Conservation (phyloP, 2,329 filamentous ascomycete genomes). For the Alternaria burnsii region DNA sequence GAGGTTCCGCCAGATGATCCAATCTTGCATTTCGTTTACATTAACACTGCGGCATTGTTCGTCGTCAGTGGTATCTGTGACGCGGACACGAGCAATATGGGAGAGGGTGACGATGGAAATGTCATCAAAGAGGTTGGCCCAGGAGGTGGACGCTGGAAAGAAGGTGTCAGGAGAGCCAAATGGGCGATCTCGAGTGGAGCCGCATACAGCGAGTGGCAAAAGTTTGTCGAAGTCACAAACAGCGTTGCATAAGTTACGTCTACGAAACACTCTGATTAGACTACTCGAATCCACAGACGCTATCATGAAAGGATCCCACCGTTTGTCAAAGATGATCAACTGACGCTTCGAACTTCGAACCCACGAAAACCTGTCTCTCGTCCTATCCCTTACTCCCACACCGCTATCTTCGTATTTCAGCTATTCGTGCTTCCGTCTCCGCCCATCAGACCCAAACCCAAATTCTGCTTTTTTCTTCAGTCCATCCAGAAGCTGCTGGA, state of each 20-base stretch:
- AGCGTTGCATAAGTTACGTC: conserved; percentile 31
- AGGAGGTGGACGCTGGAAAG: conserved; percentile 90
- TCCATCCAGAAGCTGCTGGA: not conserved
- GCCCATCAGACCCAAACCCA: not conserved
- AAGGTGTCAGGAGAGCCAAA: conserved; percentile 84
- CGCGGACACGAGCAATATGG: conserved; percentile 80
- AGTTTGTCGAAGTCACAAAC: conserved; percentile 86
- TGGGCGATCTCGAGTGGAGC: conserved; percentile 89
- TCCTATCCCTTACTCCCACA: not conserved
- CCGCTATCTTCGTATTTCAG: not conserved
- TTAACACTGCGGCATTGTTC: conserved; percentile 90
- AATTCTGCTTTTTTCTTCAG: not conserved
- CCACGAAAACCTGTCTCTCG: not conserved
- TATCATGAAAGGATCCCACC: not conserved
- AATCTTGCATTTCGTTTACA: conserved; percentile 89
- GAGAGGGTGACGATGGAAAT: conserved; percentile 78
- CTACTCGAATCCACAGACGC: not conserved
- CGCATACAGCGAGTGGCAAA: conserved; percentile 82
- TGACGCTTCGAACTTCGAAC: not conserved
- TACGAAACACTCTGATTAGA: not conserved
- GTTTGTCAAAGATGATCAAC: not conserved
- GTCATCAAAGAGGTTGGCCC: conserved; percentile 85
- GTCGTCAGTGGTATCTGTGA: conserved; percentile 89
- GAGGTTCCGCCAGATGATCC: conserved; percentile 79
- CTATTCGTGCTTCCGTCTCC: not conserved